Evolutionary conservation across 768 basidiomycete genomes (phyloP).

Genomic region (Botryobasidium botryosum): DNA sequence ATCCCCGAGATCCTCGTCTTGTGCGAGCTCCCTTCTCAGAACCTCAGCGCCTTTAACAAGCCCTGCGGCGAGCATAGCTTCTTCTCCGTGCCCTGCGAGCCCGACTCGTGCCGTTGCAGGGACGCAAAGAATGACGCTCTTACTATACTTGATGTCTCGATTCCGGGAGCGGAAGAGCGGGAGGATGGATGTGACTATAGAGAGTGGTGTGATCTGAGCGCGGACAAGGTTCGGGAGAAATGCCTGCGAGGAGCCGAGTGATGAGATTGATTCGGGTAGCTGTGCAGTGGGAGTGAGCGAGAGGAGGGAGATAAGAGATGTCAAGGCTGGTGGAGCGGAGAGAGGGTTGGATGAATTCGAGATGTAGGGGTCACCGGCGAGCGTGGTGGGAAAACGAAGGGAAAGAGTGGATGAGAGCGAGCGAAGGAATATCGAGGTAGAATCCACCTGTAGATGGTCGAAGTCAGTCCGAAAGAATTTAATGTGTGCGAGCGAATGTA

Average conservation of each 20-base stretch:
- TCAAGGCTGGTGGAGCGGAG: slow-evolving; percentile 45
- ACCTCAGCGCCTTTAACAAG: slow-evolving; percentile 57
- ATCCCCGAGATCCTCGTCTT: slow-evolving; percentile 38
- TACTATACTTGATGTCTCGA: no score
- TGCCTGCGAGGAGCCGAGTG: slow-evolving; percentile 14
- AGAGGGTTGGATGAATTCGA: slow-evolving; percentile 28
- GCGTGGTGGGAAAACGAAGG: slow-evolving; percentile 62
- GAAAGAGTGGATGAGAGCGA: slow-evolving; percentile 66
- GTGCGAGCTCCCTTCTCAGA: slow-evolving; percentile 51
- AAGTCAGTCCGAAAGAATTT: neutral
- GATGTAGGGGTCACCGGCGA: slow-evolving; percentile 60
- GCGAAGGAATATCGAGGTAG: slow-evolving; percentile 59
- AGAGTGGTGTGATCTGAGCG: slow-evolving; percentile 63
- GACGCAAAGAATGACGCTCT: slow-evolving; percentile 53
- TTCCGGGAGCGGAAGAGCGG: slow-evolving; percentile 55
- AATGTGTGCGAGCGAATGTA: slow-evolving; percentile 18
- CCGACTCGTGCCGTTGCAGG: slow-evolving; percentile 43
- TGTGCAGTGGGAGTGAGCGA: slow-evolving; percentile 33
- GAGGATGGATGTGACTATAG: slow-evolving; percentile 57
- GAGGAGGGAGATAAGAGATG: slow-evolving; percentile 57
- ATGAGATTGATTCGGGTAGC: neutral
- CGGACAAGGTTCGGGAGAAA: slow-evolving; percentile 31
- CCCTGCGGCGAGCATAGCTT: slow-evolving; percentile 60
- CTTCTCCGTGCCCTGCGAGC: slow-evolving; percentile 43
- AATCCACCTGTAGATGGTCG: slow-evolving; percentile 35